These are phyloP conservation scores for Magnaporthiopsis incrustans DNA, from an alignment of 2,329 filamentous ascomycete genomes.

Conservation along the genomic window DNA sequence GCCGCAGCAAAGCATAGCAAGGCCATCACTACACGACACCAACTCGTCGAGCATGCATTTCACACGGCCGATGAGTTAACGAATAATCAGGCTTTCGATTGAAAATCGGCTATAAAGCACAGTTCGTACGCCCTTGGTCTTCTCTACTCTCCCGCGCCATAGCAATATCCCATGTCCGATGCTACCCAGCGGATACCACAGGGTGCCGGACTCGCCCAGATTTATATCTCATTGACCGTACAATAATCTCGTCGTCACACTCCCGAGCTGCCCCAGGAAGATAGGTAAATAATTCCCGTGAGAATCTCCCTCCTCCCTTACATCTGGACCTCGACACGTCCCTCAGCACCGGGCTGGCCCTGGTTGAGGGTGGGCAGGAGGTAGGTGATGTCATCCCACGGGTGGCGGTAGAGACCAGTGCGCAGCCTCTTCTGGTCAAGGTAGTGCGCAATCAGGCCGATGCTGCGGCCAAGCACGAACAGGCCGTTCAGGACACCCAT, in stretches of 20 bases:
- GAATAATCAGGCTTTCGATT: background rate
- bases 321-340: slow-evolving; percentile 83
- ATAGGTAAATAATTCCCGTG: background rate
- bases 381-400: slow-evolving; percentile 98
- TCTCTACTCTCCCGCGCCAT: background rate
- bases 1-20: background rate
- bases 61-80: background rate
- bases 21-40: background rate
- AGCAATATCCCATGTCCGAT: background rate
- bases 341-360: slow-evolving; percentile 65
- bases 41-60: background rate
- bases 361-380: slow-evolving; percentile 73
- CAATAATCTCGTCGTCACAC: background rate
- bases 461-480: slow-evolving; percentile 93
- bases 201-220: background rate
- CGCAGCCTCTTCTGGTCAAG: slow-evolving; percentile 99
- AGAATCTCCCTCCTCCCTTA: slow-evolving; percentile 26
- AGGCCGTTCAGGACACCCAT: slow-evolving; percentile 99
- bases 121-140: background rate
- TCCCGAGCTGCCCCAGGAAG: background rate
- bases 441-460: slow-evolving; percentile 99
- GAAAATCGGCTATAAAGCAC: background rate
- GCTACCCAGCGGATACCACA: background rate
- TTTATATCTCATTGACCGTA: background rate
- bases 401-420: slow-evolving; percentile 97